Evolutionary conservation across 805 yeast species (phyloP).

Genomic region (Torulaspora quercuum): DNA sequence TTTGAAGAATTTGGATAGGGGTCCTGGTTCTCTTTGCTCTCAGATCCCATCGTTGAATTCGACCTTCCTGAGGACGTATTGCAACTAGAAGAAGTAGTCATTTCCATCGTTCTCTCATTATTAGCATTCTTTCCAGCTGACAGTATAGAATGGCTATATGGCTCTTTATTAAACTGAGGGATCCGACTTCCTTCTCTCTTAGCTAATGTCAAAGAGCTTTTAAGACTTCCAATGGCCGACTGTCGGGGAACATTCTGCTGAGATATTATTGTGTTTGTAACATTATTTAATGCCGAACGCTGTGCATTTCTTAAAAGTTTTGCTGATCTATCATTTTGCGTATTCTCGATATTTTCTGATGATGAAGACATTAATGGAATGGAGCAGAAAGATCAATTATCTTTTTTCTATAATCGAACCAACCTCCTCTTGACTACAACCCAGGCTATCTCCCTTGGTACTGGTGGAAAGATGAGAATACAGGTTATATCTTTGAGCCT

Average conservation of each 20-base stretch:
- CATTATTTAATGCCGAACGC: conserved; percentile 36
- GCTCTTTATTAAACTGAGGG: conserved; percentile 20
- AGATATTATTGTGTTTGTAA: conserved; percentile 33
- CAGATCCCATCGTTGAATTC: conserved; percentile 9
- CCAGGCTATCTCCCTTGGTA: conserved; percentile 4
- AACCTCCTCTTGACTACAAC: conserved; percentile 1
- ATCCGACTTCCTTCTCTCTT: conserved; percentile 23
- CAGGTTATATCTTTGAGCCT: background rate
- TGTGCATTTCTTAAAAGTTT: conserved; percentile 24
- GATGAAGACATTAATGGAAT: conserved; percentile 18
- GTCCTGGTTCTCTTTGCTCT: conserved; percentile 31
- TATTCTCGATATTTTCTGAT: conserved; percentile 20
- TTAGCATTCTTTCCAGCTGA: conserved; percentile 5
- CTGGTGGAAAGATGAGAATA: conserved; percentile 2
- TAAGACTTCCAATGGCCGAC: conserved; percentile 19
- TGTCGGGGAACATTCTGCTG: conserved; percentile 25
- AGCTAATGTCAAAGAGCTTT: conserved; percentile 18
- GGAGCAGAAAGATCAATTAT: background rate
- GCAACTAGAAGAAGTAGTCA: conserved; percentile 7
- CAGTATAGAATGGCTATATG: conserved; percentile 9
- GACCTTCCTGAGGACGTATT: conserved; percentile 1
- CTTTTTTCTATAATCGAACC: background rate
- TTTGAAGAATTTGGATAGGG: conserved; percentile 23
- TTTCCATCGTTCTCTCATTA: conserved; percentile 3
- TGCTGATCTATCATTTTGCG: conserved; percentile 25